Base-by-base conservation (phyloP, 148 eudicot species). In the Dysphania ambrosioides region DNA sequence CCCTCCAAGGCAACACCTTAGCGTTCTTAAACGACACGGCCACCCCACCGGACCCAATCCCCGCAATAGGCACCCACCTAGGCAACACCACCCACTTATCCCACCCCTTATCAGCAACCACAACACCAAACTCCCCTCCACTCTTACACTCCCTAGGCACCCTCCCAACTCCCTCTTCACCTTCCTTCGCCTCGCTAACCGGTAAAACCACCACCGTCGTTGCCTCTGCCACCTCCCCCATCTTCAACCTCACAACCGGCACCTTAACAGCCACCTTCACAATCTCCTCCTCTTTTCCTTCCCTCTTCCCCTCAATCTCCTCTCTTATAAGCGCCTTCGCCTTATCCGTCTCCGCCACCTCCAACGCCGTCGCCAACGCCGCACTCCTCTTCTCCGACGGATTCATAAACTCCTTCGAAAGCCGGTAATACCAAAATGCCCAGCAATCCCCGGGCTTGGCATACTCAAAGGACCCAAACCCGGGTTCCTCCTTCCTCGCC, bases 21-120 rank as follows among this genome's bases (percentile, higher is more conserved):
- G 93, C 95, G 64, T 86, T 81, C 0, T 79, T 38, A 68, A 89
- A 93, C 13, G 74, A 70, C 72, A 94, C 93, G 29, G 72, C 98
- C 62, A 94, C 88, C 21, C 97, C 98, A 0, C 92, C 96, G 0
- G 72, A 74, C 40, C 75, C 87, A 73, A 94, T 59, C 44, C 79
- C 88, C 12, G 78, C 85, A 12, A 91, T 67, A 0, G 98, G 98
- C 12, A 36, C 65, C 98, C 98, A 94, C 62, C 85, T 90, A 0
- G 98, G 98, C 61, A 94, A 66, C 77, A 90, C 98, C 80, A 94
- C 91, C 98, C 98, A 94, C 72, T 78, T 74, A 47, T 75, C 82
- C 98, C 98, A 94, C 40, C 68, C 86, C 72, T 86, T 91, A 38
- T 91, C 91, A 0, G 93, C 76, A 72, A 35, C 83, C 70, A 94